phyloP scores from a whole-genome alignment of 2,329 filamentous ascomycete genomes.

The Ciborinia camelliae region DNA sequence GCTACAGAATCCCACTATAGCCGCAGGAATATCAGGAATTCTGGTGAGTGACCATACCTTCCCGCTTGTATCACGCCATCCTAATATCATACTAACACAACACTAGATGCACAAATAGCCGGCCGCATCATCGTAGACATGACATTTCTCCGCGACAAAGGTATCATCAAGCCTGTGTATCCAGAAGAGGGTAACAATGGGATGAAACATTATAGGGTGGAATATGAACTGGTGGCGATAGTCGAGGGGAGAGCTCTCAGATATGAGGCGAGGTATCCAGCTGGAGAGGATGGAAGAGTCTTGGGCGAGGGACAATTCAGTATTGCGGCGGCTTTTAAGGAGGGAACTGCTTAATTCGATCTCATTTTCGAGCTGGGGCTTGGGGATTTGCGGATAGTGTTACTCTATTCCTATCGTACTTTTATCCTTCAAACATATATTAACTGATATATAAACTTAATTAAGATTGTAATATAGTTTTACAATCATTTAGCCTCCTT shows the following conservation, averaged over 20 bases:
- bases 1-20: constrained; percentile 21
- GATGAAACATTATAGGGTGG: constrained; percentile 19
- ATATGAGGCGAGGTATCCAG: constrained; percentile 27
- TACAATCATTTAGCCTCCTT: no score
- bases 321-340: constrained; percentile 28
- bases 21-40: constrained; percentile 17
- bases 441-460: no score
- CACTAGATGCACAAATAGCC: constrained; percentile 23
- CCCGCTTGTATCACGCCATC: background rate
- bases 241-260: constrained; percentile 26
- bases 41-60: constrained; percentile 12
- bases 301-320: constrained; percentile 19
- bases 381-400: background rate
- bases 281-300: constrained; percentile 8
- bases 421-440: background rate
- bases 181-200: constrained; percentile 11
- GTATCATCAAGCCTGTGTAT: constrained; percentile 15
- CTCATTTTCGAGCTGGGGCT: background rate
- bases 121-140: constrained; percentile 26
- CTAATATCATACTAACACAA: background rate
- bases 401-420: background rate
- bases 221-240: constrained; percentile 26
- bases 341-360: constrained; percentile 19
- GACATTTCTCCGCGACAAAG: constrained; percentile 24
- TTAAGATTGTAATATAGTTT: no score